These are phyloP conservation scores for Rubus idaeus DNA, from an alignment of 306 rosid species.

Conservation along the genomic window DNA sequence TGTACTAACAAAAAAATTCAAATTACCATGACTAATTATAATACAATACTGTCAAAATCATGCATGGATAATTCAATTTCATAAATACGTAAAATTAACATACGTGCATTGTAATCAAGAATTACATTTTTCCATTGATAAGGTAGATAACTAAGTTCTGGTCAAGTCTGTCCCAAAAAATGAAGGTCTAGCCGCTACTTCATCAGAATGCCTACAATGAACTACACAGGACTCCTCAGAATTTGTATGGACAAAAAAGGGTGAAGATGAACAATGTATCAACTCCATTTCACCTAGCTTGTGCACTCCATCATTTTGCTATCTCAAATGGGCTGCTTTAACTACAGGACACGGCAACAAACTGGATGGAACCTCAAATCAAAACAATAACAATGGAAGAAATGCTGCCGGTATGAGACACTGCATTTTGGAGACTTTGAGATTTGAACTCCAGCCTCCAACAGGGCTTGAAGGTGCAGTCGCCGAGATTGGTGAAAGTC, in stretches of 20 bases:
- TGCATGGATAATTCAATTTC: neutral
- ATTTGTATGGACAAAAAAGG: neutral
- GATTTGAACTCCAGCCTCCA: slow-evolving; percentile 48
- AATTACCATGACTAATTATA: too few relatives aligned
- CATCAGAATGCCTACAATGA: slow-evolving; percentile 19
- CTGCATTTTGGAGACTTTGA: slow-evolving; percentile 41
- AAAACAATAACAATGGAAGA: slow-evolving; percentile 34
- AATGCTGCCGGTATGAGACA: slow-evolving; percentile 35
- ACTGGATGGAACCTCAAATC: slow-evolving; percentile 28
- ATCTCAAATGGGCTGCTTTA: slow-evolving; percentile 9
- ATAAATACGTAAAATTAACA: neutral
- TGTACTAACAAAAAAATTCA: too few relatives aligned
- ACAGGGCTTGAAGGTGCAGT: slow-evolving; percentile 43
- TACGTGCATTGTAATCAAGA: slow-evolving; percentile 1
- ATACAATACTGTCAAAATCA: too few relatives aligned
- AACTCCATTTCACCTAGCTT: slow-evolving; percentile 6
- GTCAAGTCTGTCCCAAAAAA: slow-evolving; percentile 3
- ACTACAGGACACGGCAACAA: slow-evolving; percentile 10
- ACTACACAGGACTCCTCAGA: neutral
- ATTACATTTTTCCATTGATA: neutral
- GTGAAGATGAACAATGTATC: slow-evolving; percentile 4
- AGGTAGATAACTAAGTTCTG: slow-evolving; percentile 15
- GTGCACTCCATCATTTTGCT: neutral
- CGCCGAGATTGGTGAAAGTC: slow-evolving; percentile 45
- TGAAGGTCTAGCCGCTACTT: slow-evolving; percentile 3